A percentile compares a stretch with the other conserved stretches of the same genome.
Conservation (phyloP, 2,329 filamentous ascomycete genomes). For the Daldinia sp. region DNA sequence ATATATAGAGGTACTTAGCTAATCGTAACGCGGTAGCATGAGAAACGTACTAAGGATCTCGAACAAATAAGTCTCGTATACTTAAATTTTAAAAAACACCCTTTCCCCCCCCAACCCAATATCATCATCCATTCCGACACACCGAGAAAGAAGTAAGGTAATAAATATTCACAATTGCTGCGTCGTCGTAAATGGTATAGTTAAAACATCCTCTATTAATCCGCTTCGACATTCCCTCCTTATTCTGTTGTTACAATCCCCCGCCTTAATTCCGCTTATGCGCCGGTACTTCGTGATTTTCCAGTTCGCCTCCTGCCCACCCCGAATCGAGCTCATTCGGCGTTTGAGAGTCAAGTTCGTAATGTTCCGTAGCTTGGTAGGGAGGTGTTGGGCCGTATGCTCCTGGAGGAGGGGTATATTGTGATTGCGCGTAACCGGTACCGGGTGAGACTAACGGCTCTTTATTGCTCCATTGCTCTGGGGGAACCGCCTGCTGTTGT, state of each 20-base stretch:
- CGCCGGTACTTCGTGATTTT: neutral
- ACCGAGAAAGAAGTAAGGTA: neutral
- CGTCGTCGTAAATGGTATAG: neutral
- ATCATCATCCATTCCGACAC: neutral
- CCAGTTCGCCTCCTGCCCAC: conserved; percentile 25
- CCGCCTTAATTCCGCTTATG: neutral
- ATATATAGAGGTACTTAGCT: no score
- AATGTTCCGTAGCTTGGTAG: conserved; percentile 13
- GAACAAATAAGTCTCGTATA: neutral
- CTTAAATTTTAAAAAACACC: neutral
- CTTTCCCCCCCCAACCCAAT: neutral
- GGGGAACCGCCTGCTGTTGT: conserved; percentile 14
- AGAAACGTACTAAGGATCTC: conserved; percentile 1
- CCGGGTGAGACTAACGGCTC: conserved; percentile 20
- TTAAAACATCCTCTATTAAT: neutral
- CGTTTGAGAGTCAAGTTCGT: conserved; percentile 24
- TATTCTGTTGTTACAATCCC: neutral
- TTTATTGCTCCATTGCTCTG: conserved; percentile 17
- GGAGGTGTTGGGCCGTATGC: conserved; percentile 10
- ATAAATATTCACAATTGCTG: neutral
- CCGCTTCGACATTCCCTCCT: neutral
- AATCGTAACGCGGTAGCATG: neutral
- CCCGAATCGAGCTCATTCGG: conserved; percentile 31
- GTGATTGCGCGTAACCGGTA: conserved; percentile 12
- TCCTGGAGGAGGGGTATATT: conserved; percentile 1